These are phyloP conservation scores for Halophytophthora polymorphica DNA, from an alignment of 352 stramenopile genomes.

Conservation along the genomic window DNA sequence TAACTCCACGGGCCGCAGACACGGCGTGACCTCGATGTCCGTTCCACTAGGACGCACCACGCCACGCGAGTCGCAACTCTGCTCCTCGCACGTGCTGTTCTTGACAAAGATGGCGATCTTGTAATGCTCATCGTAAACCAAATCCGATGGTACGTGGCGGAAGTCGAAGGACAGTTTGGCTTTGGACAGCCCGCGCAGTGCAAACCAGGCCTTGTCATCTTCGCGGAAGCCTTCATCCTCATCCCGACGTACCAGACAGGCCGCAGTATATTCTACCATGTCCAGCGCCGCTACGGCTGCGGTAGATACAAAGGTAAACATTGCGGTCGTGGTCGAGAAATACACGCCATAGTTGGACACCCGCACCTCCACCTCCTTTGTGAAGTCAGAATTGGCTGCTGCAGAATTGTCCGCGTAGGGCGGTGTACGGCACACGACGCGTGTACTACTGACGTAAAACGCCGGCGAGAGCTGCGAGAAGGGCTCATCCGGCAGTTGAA, in stretches of 20 bases:
- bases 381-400: conserved; percentile 6
- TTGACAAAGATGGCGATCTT: conserved; percentile 94
- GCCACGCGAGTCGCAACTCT: conserved; percentile 70
- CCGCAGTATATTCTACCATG: conserved; percentile 32
- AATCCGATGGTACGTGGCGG: conserved; percentile 82
- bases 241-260: conserved; percentile 27
- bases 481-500: conserved; percentile 26
- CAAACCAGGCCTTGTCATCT: conserved; percentile 91
- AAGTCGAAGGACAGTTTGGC: conserved; percentile 95
- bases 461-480: conserved; percentile 27
- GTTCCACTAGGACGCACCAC: conserved; percentile 47
- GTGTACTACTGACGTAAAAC: conserved; percentile 80
- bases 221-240: conserved; percentile 79
- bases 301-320: conserved; percentile 38
- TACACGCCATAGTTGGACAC: conserved; percentile 84
- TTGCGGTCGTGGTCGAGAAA: conserved; percentile 61
- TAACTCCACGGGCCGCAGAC: conserved; percentile 86
- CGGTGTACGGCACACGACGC: conserved; percentile 77
- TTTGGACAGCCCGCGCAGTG: conserved; percentile 88
- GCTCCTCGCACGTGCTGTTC: conserved; percentile 90
- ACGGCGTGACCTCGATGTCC: conserved; percentile 90
- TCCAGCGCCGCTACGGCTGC: conserved; percentile 35
- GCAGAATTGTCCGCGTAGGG: conserved; percentile 39
- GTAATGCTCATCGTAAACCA: conserved; percentile 96
- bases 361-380: conserved; percentile 39